Conservation (phyloP, 2,329 filamentous ascomycete species). For the Penicillium carneum region DNA sequence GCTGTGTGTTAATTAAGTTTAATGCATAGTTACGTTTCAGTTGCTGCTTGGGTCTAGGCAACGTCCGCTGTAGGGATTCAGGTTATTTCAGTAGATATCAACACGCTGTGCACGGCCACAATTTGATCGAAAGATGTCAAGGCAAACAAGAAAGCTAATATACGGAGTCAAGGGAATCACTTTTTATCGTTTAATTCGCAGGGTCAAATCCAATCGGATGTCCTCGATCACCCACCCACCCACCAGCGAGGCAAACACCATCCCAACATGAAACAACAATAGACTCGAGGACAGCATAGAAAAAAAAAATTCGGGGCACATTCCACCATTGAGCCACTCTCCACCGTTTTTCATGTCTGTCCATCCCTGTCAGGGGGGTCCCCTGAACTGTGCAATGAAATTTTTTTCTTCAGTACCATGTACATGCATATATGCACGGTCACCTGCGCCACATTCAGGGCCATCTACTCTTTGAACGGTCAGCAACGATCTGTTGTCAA, state of each 20-base stretch:
- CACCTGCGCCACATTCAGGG: conserved; percentile 27
- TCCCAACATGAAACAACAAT: conserved; percentile 16
- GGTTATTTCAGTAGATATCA: conserved; percentile 7
- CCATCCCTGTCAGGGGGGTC: conserved; percentile 20
- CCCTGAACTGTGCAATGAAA: conserved; percentile 23
- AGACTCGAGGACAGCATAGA: neutral
- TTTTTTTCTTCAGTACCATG: conserved; percentile 21
- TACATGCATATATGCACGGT: conserved; percentile 30
- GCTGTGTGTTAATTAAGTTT: neutral
- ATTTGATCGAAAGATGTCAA: conserved; percentile 2
- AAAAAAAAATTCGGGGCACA: neutral
- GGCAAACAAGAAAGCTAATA: conserved; percentile 1
- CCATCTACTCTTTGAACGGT: conserved; percentile 16
- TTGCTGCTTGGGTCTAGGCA: conserved; percentile 8
- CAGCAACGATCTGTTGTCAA: conserved; percentile 16
- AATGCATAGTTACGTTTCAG: conserved; percentile 11
- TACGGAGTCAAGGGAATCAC: neutral
- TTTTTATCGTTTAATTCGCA: conserved; percentile 8
- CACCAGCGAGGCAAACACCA: conserved; percentile 14
- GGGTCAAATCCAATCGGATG: conserved; percentile 23
- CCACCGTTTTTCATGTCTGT: conserved; percentile 10
- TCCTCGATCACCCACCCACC: conserved; percentile 14
- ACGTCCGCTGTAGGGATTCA: neutral
- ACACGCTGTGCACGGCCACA: conserved; percentile 9
- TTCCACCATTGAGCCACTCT: conserved; percentile 8